Evolutionary conservation across 441 rosid genomes (phyloP).

Genomic region (Raphanus hybrid): DNA sequence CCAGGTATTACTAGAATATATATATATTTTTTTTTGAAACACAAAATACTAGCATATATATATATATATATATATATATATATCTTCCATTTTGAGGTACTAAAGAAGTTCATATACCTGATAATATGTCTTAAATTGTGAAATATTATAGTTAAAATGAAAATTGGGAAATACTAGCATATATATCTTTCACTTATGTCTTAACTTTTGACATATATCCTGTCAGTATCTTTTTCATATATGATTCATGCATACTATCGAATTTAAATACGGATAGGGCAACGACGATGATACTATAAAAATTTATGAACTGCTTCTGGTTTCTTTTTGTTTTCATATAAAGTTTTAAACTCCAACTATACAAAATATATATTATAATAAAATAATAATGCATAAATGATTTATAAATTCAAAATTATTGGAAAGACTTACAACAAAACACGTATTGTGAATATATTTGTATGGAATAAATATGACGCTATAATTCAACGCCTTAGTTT

Average conservation of each 20-base stretch:
- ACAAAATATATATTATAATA: not conserved
- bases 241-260: not conserved
- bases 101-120: too few species aligned
- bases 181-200: not conserved
- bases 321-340: constrained; percentile 8
- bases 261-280: not conserved
- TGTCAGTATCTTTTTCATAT: not conserved
- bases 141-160: too few species aligned
- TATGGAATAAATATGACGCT: not conserved
- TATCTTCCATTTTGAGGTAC: too few species aligned
- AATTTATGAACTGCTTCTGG: not conserved
- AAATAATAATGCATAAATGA: not conserved
- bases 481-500: constrained; percentile 1
- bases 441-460: constrained; percentile 23
- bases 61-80: too few species aligned
- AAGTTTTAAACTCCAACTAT: not conserved
- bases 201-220: not conserved
- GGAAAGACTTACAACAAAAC: constrained; percentile 29
- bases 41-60: too few species aligned
- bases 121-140: too few species aligned
- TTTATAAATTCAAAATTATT: not conserved
- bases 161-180: too few species aligned
- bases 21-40: too few species aligned
- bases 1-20: not conserved
- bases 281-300: not conserved